Base-by-base conservation (phyloP, 352 stramenopile species). In the Phytophthora pluvialis region DNA sequence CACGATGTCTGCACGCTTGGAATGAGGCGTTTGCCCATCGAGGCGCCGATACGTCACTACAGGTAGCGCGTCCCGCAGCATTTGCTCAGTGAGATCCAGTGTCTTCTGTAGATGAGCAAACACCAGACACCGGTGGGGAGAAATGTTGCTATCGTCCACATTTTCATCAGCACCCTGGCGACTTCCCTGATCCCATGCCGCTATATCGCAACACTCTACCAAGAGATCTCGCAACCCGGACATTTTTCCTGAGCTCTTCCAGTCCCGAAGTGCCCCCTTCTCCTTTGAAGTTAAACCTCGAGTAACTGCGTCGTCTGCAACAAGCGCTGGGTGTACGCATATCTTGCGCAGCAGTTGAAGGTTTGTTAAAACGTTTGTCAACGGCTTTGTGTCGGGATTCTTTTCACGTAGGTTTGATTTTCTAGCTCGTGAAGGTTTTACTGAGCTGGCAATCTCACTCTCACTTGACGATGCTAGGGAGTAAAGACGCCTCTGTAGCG, bases 71-170 rank as follows among this genome's bases (percentile, higher is more conserved):
- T 78, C 57, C 32, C 80, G 70, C 13, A 99, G 60, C 79, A 97
- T 91, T 53, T 89, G 65, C 74, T 99, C 91, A 1, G 98, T 84
- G 35, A 98, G 63, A 61, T 99, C 94, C 7, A 99, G 70, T n/a
- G 93, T 98, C 45, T 93, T 78, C 38, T 86, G 91, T 42, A 98
- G 86, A 44, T 99, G 96, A 13, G 90, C 92, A 83, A 99, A 99
- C 40, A 99, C 92, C 2, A 99, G 70, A 57, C 91, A 98, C n/a
- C 97, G 97, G 59, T 93, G 85, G 5, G 81, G 86, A n/a, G 54
- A 75, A 29, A 78, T 18, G 18, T 45, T 45, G 7, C 39, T 52
- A 5, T 71, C 60, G 12, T 86, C 70, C 4, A 31, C 21, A 15
- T 49, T 39, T 1, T 69, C 56, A 10, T 29, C 47, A 18, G 8